Conservation (phyloP, 495 filamentous ascomycete species). For the Neurospora terricola region DNA sequence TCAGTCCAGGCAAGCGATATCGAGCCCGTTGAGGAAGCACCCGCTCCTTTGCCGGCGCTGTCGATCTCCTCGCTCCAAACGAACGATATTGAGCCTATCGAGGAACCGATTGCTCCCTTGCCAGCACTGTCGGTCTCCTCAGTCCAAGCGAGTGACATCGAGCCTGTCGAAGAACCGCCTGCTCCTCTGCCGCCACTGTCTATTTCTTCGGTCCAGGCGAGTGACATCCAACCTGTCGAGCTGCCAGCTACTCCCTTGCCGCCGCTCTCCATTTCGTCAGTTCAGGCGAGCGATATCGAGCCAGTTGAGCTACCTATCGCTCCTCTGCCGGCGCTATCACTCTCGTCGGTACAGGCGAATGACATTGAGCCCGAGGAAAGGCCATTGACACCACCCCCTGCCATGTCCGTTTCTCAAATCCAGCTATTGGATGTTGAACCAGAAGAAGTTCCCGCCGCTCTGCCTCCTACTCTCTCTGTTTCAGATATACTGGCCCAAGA, state of each 20-base stretch:
- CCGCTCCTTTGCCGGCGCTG: slow-evolving; percentile 6
- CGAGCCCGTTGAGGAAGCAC: slow-evolving; percentile 6
- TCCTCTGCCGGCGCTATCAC: slow-evolving; percentile 3
- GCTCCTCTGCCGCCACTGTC: slow-evolving; percentile 1
- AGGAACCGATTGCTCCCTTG: too few species aligned
- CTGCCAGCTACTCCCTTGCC: neutral
- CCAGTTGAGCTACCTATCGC: slow-evolving; percentile 12
- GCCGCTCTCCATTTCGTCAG: neutral
- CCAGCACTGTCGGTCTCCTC: slow-evolving; percentile 13
- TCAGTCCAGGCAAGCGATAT: slow-evolving; percentile 7
- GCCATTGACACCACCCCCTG: slow-evolving; percentile 3
- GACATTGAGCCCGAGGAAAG: slow-evolving; percentile 10
- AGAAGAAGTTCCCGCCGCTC: neutral
- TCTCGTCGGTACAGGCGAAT: slow-evolving; percentile 8
- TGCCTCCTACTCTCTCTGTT: neutral
- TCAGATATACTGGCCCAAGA: slow-evolving; percentile 6
- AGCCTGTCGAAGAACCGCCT: slow-evolving; percentile 8
- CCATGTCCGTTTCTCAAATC: slow-evolving; percentile 13
- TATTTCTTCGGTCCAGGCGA: neutral
- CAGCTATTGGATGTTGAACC: slow-evolving; percentile 12
- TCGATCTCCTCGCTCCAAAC: too few species aligned
- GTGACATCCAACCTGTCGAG: neutral
- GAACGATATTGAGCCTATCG: too few species aligned
- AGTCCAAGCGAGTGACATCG: slow-evolving; percentile 9
- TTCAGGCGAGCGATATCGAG: slow-evolving; percentile 24